Base-by-base conservation (phyloP, 345 rosid genomes). In the Euphorbia tirucalli region DNA sequence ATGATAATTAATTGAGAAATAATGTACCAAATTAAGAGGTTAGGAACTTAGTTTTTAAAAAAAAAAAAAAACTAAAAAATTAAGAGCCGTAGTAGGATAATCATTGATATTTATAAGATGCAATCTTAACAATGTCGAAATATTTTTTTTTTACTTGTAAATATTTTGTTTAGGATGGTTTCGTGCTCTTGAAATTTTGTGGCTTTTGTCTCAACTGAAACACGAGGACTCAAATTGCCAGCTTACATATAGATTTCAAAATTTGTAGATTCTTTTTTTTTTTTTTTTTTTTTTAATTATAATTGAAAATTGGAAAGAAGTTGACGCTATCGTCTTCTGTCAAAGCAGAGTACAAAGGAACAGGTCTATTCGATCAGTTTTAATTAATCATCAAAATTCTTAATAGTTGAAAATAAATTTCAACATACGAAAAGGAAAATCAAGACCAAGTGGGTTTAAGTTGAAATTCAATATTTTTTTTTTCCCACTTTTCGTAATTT, bases 161-260 rank as follows among this genome's bases (percentile, higher is more conserved):
- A 61, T 50, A 70, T 52, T 50, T 61, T 49, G 68, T 25, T 22
- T 71, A 15, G 68, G 32, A 39, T 69, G 13, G 50, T 54, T 61
- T 69, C 25, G 48, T 59, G 75, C 25, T 21, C 37, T 35, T 30
- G 62, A 24, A 30, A 50, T 49, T 46, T 7, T 43, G 24, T 62
- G 68, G 27, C 22, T 19, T 63, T 67, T 59, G 31, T 61, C 58
- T 46, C 10, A 10, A 31, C 30, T 35, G 6, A 37, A 63, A 49
- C 25, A 22, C 58, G 56, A 50, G 74, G 74, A 73, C 72, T 50
- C n/a, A 19, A 48, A 52, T 61, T 37, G 61, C 35, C 16, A 31
- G 18, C 6, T 11, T 27, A 18, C 65, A 27, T 28, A 27, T 41
- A 28, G 27, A 61, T 15, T 7, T 57, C 13, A 46, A 41, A 46